phyloP scores from a whole-genome alignment of 73 alveolate species.

The Paramecium primaurelia region DNA sequence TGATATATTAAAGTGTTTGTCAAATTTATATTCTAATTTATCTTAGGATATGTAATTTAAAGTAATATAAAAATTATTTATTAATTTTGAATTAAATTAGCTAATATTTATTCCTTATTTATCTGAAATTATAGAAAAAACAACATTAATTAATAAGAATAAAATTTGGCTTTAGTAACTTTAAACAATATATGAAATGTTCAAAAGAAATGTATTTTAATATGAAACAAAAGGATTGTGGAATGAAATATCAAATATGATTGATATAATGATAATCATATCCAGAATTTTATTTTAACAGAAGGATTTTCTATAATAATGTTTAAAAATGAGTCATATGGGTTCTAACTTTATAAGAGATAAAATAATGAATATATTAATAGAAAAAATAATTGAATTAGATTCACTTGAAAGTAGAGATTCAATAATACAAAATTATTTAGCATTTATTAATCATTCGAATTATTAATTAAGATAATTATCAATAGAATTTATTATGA shows the following conservation, averaged over 20 bases:
- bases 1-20: not conserved
- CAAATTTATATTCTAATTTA: not conserved
- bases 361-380: not conserved
- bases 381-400: not conserved
- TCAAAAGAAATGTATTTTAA: not conserved
- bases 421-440: not conserved
- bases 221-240: conserved; percentile 14
- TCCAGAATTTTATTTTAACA: not conserved
- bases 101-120: conserved; percentile 4
- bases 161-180: not conserved
- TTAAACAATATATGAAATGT: not conserved
- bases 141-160: not conserved
- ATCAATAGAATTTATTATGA: not conserved
- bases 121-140: not conserved
- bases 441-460: not conserved
- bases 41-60: not conserved
- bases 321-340: not conserved
- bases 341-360: not conserved
- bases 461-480: not conserved
- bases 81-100: not conserved
- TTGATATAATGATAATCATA: not conserved
- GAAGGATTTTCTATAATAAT: not conserved
- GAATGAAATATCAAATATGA: not conserved
- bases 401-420: not conserved
- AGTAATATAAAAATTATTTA: not conserved